A percentile compares a stretch with the other conserved stretches of the same genome.
Evolutionary conservation across 345 rosid genomes (phyloP).

Genomic region (Citrus inodora): DNA sequence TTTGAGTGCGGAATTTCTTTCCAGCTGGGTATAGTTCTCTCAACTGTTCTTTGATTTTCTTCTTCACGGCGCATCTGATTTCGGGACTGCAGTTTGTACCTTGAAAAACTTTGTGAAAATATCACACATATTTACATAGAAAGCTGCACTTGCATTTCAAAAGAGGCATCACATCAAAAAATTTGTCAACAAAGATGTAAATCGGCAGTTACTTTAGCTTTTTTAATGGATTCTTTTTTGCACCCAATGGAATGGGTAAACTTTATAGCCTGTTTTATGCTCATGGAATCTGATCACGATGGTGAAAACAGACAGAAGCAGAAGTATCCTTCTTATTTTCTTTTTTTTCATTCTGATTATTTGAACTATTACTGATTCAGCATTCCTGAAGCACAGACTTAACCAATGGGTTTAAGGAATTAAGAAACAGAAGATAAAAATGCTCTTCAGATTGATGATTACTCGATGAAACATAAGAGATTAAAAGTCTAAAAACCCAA

Average conservation of each 20-base stretch:
- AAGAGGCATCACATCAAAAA: neutral
- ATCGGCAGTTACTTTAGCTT: neutral
- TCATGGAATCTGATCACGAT: neutral
- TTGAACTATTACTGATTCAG: neutral
- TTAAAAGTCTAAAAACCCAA: too few species aligned
- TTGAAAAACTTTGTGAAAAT: neutral
- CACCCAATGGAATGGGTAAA: neutral
- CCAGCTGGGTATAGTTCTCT: neutral
- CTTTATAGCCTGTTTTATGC: neutral
- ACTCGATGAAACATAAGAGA: too few species aligned
- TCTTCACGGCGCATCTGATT: neutral
- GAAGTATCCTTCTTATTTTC: neutral
- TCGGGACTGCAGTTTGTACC: neutral
- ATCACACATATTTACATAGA: neutral
- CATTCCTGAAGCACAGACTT: neutral
- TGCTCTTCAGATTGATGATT: too few species aligned
- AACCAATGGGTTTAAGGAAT: too few species aligned
- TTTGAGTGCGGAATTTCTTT: neutral
- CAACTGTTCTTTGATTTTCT: neutral
- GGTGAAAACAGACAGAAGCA: neutral
- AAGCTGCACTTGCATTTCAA: neutral
- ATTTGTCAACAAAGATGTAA: neutral
- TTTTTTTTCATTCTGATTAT: neutral
- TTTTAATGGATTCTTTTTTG: neutral
- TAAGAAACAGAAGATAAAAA: too few species aligned